A percentile compares a stretch with the other conserved stretches of the same genome.
Evolutionary conservation across 768 basidiomycete genomes (phyloP).

Genomic region (Kondoa subrosea): DNA sequence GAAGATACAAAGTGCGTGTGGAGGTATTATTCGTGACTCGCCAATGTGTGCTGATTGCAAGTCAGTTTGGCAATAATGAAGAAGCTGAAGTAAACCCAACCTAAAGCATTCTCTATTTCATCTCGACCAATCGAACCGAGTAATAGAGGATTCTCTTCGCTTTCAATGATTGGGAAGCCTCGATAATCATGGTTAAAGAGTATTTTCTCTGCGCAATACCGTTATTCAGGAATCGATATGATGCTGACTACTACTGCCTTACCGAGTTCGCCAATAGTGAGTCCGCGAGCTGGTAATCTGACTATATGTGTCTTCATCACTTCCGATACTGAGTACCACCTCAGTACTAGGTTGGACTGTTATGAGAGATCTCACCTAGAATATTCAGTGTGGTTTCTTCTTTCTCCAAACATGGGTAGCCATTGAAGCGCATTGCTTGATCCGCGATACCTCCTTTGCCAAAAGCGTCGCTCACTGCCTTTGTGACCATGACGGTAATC

Average conservation of each 20-base stretch:
- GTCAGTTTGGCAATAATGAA: background rate
- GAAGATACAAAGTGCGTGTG: slow-evolving; percentile 59
- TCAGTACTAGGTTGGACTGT: slow-evolving; percentile 4
- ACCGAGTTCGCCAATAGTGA: slow-evolving; percentile 68
- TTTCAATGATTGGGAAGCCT: slow-evolving; percentile 74
- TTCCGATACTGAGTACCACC: slow-evolving; percentile 57
- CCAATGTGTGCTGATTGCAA: background rate
- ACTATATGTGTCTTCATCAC: slow-evolving; percentile 76
- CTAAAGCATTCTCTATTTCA: slow-evolving; percentile 69
- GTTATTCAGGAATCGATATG: slow-evolving; percentile 12
- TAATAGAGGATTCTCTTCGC: slow-evolving; percentile 44
- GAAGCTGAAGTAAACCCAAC: slow-evolving; percentile 40
- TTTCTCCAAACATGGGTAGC: slow-evolving; percentile 90
- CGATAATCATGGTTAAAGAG: slow-evolving; percentile 59
- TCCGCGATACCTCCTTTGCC: slow-evolving; percentile 91
- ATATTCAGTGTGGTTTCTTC: slow-evolving; percentile 85
- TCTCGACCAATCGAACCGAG: slow-evolving; percentile 75
- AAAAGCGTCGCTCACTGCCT: slow-evolving; percentile 87
- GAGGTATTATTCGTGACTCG: slow-evolving; percentile 40
- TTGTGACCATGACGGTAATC: slow-evolving; percentile 92
- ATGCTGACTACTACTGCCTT: slow-evolving; percentile 27
- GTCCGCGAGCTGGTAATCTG: slow-evolving; percentile 54
- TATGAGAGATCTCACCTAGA: slow-evolving; percentile 44
- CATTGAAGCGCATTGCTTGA: slow-evolving; percentile 91
- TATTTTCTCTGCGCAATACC: slow-evolving; percentile 42